Evolutionary conservation across 2,329 filamentous ascomycete species (phyloP), one percentile per base, ranked within the genome.

Genomic region (Alternaria panax): DNA sequence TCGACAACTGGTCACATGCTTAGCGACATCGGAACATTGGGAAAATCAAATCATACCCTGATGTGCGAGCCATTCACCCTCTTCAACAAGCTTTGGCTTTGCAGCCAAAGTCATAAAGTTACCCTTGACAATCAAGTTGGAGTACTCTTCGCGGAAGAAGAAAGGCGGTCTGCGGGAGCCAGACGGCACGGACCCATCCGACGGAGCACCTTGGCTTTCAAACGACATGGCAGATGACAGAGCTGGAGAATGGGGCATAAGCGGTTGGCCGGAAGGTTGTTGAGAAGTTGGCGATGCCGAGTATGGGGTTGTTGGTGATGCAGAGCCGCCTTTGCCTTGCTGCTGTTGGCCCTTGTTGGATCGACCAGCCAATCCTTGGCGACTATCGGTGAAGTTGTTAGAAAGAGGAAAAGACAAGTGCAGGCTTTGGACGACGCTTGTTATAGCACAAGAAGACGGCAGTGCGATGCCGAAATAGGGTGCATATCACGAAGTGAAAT

Each of bases 101-200:
- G 93, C 92, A 72, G 93, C 96, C 60, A 98, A 81, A 11, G 94
- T 97, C 90, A 97, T 92, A 77, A 98, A 97, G 82, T 97, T 98
- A 60, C 94, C 94, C 82, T 94, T 96, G 73, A 97, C 93, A 66
- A 97, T 96, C 73, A 96, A 88, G 75, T 90, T 91, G 54, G 91
- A 89, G 75, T 92, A 90, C 62, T 87, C 82, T 56, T 90, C 85
- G 72, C 91, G 90, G 72, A 93, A 87, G 88, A 91, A 93, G 62
- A 92, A 81, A 16, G 91, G 91, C 40, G 87, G 85, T 59, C 89
- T 89, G 60, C 91, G 82, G 68, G 89, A 87, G 73, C 88, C 63
- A 61, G 74, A 67, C n/a, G 68, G 67, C 59, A 74, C 67, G 63
- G 74, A 72, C 59, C 73, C 73, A 57, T 78, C 74, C 54, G 69